These are phyloP conservation scores for Fraxinus velutina DNA, from an alignment of 305 asterid genomes.

Conservation along the genomic window DNA sequence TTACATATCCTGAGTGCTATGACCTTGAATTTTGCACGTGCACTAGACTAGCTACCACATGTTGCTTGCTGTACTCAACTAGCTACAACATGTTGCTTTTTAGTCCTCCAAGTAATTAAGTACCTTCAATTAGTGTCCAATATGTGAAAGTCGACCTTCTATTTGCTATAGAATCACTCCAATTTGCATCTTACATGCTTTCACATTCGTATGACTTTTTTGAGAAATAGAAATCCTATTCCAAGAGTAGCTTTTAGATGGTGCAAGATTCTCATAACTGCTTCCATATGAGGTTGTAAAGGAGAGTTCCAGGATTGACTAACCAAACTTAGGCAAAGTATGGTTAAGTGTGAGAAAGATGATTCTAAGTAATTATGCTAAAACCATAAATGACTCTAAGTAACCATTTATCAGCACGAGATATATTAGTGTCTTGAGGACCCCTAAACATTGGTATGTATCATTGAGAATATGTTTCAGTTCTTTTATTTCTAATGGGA, in stretches of 20 bases:
- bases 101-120: background rate
- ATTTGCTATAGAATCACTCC: background rate
- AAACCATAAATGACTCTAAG: background rate
- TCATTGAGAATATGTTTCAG: too few species aligned
- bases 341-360: background rate
- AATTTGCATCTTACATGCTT: background rate
- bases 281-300: background rate
- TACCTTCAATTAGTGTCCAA: background rate
- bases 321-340: background rate
- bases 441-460: too few species aligned
- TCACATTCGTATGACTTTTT: background rate
- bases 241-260: background rate
- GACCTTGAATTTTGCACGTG: background rate
- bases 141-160: background rate
- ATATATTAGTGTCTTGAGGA: too few species aligned
- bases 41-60: background rate
- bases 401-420: background rate
- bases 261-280: background rate
- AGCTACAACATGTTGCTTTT: background rate
- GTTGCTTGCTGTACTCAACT: background rate
- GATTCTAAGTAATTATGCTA: background rate
- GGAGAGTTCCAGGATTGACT: background rate
- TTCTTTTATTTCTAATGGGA: too few species aligned
- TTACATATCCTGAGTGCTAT: background rate
- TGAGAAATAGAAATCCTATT: background rate